Conservation (phyloP, 805 yeast genomes). For the Spathaspora girioi region DNA sequence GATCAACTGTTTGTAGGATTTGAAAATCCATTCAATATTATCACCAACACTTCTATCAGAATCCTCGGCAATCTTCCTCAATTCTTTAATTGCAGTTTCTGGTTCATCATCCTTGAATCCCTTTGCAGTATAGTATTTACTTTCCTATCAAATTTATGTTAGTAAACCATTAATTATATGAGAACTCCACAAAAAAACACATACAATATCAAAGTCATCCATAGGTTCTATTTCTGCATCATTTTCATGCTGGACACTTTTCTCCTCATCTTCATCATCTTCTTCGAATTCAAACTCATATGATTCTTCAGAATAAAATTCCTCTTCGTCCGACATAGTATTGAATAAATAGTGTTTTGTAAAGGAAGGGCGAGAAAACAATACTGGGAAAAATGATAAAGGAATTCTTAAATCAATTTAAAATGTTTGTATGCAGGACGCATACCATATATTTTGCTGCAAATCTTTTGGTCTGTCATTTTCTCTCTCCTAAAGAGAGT, state of each 20-base stretch:
- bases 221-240: slow-evolving; percentile 21
- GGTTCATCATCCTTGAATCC: slow-evolving; percentile 33
- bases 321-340: slow-evolving; percentile 31
- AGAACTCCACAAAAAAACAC: not conserved
- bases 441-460: not conserved
- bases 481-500: no score
- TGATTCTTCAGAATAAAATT: slow-evolving; percentile 34
- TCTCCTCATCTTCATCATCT: slow-evolving; percentile 25
- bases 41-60: slow-evolving; percentile 12
- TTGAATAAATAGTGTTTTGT: not conserved
- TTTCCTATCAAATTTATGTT: slow-evolving; percentile 16
- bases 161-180: not conserved
- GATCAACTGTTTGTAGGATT: slow-evolving; percentile 38
- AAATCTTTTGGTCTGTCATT: no score
- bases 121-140: slow-evolving; percentile 35
- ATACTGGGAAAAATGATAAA: not conserved
- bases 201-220: slow-evolving; percentile 16
- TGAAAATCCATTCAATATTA: slow-evolving; percentile 30
- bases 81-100: slow-evolving; percentile 19
- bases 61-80: slow-evolving; percentile 13
- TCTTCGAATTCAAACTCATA: slow-evolving; percentile 41
- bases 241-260: slow-evolving; percentile 20
- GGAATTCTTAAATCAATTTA: not conserved
- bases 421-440: not conserved
- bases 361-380: not conserved